A percentile compares a stretch with the other conserved stretches of the same genome.
phyloP scores from a whole-genome alignment of 2,329 filamentous ascomycete species.

The Botrytis medusae region DNA sequence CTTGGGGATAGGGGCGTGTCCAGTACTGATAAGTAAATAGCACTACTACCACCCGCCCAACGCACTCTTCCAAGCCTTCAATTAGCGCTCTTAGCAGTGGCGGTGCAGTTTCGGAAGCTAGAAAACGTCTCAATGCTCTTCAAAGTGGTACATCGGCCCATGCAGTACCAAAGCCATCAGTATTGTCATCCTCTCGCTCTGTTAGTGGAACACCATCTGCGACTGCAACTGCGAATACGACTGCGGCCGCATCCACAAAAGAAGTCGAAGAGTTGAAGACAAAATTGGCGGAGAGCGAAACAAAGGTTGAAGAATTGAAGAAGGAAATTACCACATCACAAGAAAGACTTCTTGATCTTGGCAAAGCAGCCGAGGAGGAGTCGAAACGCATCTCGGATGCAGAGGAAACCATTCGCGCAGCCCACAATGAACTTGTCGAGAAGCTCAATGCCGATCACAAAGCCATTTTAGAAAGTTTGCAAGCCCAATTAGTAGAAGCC shows the following conservation, averaged over 20 bases:
- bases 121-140: constrained; percentile 57
- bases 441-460: constrained; percentile 36
- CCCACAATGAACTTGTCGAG: constrained; percentile 50
- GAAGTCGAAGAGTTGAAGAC: constrained; percentile 57
- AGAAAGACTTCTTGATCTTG: constrained; percentile 55
- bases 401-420: constrained; percentile 46
- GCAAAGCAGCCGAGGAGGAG: constrained; percentile 50
- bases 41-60: constrained; percentile 39
- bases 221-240: neutral
- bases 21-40: constrained; percentile 32
- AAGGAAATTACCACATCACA: constrained; percentile 56
- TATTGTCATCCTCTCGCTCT: constrained; percentile 41
- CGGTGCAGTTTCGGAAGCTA: constrained; percentile 49
- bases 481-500: constrained; percentile 36
- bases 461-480: constrained; percentile 32
- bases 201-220: constrained; percentile 30
- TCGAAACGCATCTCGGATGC: constrained; percentile 42
- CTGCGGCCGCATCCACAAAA: constrained; percentile 9
- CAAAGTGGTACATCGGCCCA: constrained; percentile 40
- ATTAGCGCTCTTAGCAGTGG: constrained; percentile 28
- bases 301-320: constrained; percentile 57
- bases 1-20: neutral
- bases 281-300: constrained; percentile 58
- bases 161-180: constrained; percentile 40
- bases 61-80: constrained; percentile 42